phyloP scores from a whole-genome alignment of 805 yeast genomes.

The Phaffomyces antillensis region DNA sequence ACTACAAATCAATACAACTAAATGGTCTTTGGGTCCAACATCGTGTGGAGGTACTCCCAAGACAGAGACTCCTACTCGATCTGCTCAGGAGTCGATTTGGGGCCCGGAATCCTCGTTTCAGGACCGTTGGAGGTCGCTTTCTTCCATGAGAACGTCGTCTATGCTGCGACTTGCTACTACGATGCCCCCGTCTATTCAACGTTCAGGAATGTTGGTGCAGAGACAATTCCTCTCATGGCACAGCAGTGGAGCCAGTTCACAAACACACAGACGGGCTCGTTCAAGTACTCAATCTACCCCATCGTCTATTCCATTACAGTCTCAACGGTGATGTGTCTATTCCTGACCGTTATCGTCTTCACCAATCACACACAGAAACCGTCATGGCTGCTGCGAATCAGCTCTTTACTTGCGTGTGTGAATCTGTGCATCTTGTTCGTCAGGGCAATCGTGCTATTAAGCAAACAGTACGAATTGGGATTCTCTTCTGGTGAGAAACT shows the following conservation, averaged over 20 bases:
- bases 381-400: constrained; percentile 40
- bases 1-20: too few species aligned
- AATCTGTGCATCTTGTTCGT: constrained; percentile 47
- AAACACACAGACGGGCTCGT: constrained; percentile 33
- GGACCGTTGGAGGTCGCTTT: constrained; percentile 8
- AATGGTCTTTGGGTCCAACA: constrained; percentile 22
- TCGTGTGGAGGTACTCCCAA: constrained; percentile 29
- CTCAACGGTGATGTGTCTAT: constrained; percentile 58
- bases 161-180: constrained; percentile 28
- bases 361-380: constrained; percentile 62
- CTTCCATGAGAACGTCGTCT: constrained; percentile 18
- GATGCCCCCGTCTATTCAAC: constrained; percentile 30
- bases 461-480: constrained; percentile 35
- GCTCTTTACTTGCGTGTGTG: constrained; percentile 46
- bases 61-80: constrained; percentile 19
- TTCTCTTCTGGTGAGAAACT: constrained; percentile 37
- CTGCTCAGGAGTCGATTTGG: constrained; percentile 26
- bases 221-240: constrained; percentile 35
- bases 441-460: constrained; percentile 38
- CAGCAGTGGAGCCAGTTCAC: constrained; percentile 44
- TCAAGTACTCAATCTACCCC: constrained; percentile 52
- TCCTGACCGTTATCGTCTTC: constrained; percentile 54
- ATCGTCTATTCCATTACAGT: constrained; percentile 55
- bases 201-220: constrained; percentile 21
- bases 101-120: constrained; percentile 28